Base-by-base conservation (phyloP, 1,139 yeast species). In the Pichia sp. region DNA sequence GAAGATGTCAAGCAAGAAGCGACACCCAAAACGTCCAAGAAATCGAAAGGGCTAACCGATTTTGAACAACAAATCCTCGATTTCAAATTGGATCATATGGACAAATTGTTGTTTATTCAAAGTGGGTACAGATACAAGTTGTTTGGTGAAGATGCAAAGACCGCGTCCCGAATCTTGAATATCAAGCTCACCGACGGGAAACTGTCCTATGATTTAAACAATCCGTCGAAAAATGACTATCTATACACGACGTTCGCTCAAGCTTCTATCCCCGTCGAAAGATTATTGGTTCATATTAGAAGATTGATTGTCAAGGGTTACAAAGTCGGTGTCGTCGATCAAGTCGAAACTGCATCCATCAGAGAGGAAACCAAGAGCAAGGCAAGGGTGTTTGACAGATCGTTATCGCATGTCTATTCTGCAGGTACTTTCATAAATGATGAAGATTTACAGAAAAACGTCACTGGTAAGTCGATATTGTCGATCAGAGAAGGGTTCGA, bases 51-150 rank as follows among this genome's bases (percentile, higher is more conserved):
- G 4, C 63, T 81, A 43, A 91, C 96, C 0, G 96, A 97, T 0
- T 67, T 90, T 42, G 97, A 90, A 56, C 76, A 76, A 51, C 98
- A 91, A 62, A 81, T 83, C 49, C 68, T 81, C 21, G 82, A 79
- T 4, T 67, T 93, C 44, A 89, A 89, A 58, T 58, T 66, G 4
- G 62, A 67, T 2, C 70, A 91, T 60, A 62, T 65, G 42, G 96
- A 88, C 53, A 85, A 87, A 40, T 58, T 93, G 1, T 69, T 93
- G 8, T 81, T 93, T 0, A 75, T 93, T 21, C 94, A 93, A 61
- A 94, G 87, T 9, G 99, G 99, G 0, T 93, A 93, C 67, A 89
- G 89, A 65, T 93, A 82, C 68, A 86, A 86, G 60, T 82, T 90
- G 50, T 89, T 81, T 62, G 96, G 96, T 0, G 76, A 81, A 46